Base-by-base conservation (phyloP, 768 basidiomycete genomes). In the Amanita fuliginea region DNA sequence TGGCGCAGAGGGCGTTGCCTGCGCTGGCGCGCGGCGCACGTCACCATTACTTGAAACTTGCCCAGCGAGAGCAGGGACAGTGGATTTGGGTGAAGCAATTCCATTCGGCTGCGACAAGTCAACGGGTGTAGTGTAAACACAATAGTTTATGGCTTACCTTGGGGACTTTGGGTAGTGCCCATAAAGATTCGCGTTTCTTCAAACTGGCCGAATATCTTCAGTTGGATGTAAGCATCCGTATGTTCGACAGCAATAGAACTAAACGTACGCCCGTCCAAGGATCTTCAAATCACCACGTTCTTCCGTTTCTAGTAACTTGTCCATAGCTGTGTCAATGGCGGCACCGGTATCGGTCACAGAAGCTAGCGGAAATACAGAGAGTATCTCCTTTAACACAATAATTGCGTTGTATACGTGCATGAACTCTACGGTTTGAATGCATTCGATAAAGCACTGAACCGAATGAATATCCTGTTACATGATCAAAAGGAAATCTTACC, bases 361-460 rank as follows among this genome's bases (percentile, higher is more conserved):
- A 14, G 80, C 76, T 8, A 86, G 60, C 22, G 95, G 95, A 67
- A 96, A 96, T 44, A 89, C 84, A 1, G 88, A 83, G 26, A 93
- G 74, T 18, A 97, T 79, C 62, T 96, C 90, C 59, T 93, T 90
- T 54, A 96, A 72, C 24, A 99, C 83, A 34, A 94, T 79, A 64
- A 98, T 87, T n/a, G 90, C 77, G 60, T 99, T 99, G 65, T 95
- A 94, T 47, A 97, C 88, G 58, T 92, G 92, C 87, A 97, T 95
- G 63, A 94, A 98, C 59, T 94, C 94, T 44, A 78, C 79, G 2
- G 92, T 85, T 58, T 83, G 76, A 53, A 97, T 83, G 60, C 86
- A 92, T 28, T 80, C 83, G 16, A 75, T 70, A 55, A 97, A 80
- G 49, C 79, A 80, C 93, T 93, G 58, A 51, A 34, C 35, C 32